Conservation (phyloP, 768 basidiomycete species). For the Astraeus odoratus region DNA sequence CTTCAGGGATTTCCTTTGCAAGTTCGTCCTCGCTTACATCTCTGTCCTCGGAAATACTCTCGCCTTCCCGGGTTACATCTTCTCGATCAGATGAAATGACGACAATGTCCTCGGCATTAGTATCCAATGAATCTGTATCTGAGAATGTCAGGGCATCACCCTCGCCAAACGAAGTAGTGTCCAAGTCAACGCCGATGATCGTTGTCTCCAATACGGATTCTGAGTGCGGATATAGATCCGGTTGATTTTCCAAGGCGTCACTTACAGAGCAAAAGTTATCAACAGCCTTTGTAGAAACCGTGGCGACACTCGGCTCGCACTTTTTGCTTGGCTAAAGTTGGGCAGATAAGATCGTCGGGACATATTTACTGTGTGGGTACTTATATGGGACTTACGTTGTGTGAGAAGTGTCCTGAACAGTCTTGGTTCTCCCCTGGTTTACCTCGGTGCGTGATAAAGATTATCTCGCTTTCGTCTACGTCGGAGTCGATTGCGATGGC, state of each 20-base stretch:
- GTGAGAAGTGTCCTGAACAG: neutral
- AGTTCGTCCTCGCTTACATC: neutral
- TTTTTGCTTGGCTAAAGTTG: neutral
- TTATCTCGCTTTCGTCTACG: constrained; percentile 4
- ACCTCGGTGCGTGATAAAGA: neutral
- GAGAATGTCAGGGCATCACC: neutral
- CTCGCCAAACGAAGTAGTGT: neutral
- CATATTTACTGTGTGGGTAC: neutral
- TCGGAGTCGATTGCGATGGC: constrained; percentile 20
- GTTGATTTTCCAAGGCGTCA: neutral
- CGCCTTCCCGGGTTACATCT: neutral
- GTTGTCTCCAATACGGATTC: too few species aligned
- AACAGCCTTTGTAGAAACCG: too few species aligned
- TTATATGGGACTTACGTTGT: neutral
- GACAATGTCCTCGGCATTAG: neutral
- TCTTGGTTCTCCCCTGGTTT: neutral
- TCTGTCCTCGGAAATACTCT: too few species aligned
- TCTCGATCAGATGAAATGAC: neutral
- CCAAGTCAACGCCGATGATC: neutral
- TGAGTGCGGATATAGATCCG: neutral
- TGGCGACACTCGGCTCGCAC: neutral
- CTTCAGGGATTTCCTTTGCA: neutral
- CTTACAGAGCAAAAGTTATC: neutral
- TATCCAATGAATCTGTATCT: neutral
- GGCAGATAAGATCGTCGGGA: neutral